These are phyloP conservation scores for Athelia psychrophila DNA, from an alignment of 1,284 basidiomycete species.

Conservation along the genomic window DNA sequence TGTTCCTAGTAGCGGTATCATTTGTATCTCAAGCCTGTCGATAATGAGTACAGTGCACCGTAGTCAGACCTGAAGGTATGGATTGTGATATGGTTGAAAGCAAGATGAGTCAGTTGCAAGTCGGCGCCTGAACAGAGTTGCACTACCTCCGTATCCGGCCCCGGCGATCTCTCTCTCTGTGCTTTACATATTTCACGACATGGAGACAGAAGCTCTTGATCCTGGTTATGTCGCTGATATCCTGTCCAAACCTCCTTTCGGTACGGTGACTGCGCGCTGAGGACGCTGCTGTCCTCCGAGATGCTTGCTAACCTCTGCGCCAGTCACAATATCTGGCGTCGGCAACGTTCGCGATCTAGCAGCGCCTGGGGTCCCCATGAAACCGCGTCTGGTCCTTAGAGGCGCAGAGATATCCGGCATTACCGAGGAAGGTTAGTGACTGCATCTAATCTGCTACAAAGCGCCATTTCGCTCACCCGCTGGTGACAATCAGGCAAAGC, in stretches of 20 bases:
- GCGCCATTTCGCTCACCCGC: neutral
- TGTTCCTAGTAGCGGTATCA: too few relatives aligned
- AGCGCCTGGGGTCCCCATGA: slow-evolving; percentile 47
- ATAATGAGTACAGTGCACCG: too few relatives aligned
- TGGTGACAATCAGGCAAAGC: slow-evolving; percentile 23
- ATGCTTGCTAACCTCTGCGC: too few relatives aligned
- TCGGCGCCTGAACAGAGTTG: too few relatives aligned
- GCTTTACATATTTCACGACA: slow-evolving; percentile 2
- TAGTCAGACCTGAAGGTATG: too few relatives aligned
- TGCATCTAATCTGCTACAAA: neutral
- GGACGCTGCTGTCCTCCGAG: too few relatives aligned
- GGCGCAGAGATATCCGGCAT: slow-evolving; percentile 69
- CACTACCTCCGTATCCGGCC: too few relatives aligned
- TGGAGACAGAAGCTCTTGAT: slow-evolving; percentile 58
- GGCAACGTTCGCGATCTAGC: slow-evolving; percentile 70
- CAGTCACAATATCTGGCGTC: too few relatives aligned
- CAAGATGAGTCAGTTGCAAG: too few relatives aligned
- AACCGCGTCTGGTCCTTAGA: slow-evolving; percentile 55
- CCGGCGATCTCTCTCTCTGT: neutral
- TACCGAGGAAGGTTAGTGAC: slow-evolving; percentile 53
- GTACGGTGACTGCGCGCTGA: too few relatives aligned
- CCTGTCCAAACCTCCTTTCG: slow-evolving; percentile 66
- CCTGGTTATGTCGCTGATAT: slow-evolving; percentile 56
- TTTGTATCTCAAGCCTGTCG: too few relatives aligned
- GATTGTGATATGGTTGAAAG: too few relatives aligned